Evolutionary conservation across 2,329 filamentous ascomycete species (phyloP), one percentile per base, ranked within the genome.

Genomic region (Colletotrichum ledebouriae): DNA sequence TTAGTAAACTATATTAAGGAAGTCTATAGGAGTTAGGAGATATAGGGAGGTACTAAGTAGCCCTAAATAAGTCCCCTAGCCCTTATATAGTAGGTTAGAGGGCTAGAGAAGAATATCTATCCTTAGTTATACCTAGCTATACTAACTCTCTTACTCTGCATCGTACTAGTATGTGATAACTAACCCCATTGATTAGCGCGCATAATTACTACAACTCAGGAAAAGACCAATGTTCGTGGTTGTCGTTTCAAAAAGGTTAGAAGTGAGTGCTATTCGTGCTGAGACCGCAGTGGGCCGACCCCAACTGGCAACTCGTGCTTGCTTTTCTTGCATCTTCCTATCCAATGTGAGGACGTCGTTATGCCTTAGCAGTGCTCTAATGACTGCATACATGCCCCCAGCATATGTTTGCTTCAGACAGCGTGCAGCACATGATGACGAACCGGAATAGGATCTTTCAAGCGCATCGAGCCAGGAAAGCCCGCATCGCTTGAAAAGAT

Each of bases 271-370:
- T 46, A 59, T 44, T 15, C 5, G 13, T 12, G 7, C 1, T 39
- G 17, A 10, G 2, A 59, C 6, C 3, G 9, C 3, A 20, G 20
- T 64, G 59, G 60, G 22, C 53, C 46, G 39, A 34, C 17, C 12
- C 6, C 7, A 25, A 25, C 10, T 10, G 6, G 33, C 7, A 25
- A 25, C 10, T 10, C 9, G 33, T n/a, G n/a, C 20, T 37, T 64
- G 52, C 46, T 64, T 64, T 55, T 42, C 9, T 6, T 34, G 29
- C 29, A 29, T 29, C 29, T 29, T 11, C 17, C 15, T 17, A 15
- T 59, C 55, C 53, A 59, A 37, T 42, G 39, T 20, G n/a, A 29
- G 55, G 33, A 68, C 60, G 60, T 64, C 65, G 65, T 65, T 47
- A n/a, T 41, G 33, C 41, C 15, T 20, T 4, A 53, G 39, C n/a